Evolutionary conservation across 805 yeast species (phyloP).

Genomic region (Candida corydali): DNA sequence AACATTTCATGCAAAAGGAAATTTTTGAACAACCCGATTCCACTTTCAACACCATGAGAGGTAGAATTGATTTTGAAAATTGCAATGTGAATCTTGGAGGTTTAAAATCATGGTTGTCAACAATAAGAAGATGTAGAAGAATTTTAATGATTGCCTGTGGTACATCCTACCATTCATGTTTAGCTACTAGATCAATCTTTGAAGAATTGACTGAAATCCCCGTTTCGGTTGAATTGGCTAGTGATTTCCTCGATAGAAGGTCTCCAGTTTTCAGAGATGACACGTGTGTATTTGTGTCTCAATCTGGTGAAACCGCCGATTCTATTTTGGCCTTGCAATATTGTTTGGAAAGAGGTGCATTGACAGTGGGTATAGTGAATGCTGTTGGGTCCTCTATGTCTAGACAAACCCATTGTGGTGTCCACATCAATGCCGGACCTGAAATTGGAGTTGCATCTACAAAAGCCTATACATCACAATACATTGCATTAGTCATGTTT

Average conservation of each 20-base stretch:
- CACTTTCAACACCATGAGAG: slow-evolving; percentile 98
- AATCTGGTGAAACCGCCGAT: slow-evolving; percentile 99
- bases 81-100: slow-evolving; percentile 84
- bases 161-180: slow-evolving; percentile 96
- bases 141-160: slow-evolving; percentile 99
- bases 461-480: slow-evolving; percentile 98
- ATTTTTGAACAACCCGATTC: slow-evolving; percentile 98
- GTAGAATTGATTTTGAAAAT: slow-evolving; percentile 90
- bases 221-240: slow-evolving; percentile 86
- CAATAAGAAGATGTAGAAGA: slow-evolving; percentile 91
- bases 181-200: slow-evolving; percentile 93
- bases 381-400: slow-evolving; percentile 96
- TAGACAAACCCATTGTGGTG: slow-evolving; percentile 98
- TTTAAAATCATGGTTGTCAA: slow-evolving; percentile 73
- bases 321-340: slow-evolving; percentile 91
- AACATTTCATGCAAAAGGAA: slow-evolving; percentile 98
- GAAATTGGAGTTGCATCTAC: slow-evolving; percentile 99
- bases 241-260: slow-evolving; percentile 89
- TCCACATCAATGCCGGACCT: slow-evolving; percentile 98
- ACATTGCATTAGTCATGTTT: slow-evolving; percentile 93
- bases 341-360: slow-evolving; percentile 95
- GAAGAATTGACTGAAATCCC: slow-evolving; percentile 97
- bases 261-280: slow-evolving; percentile 99
- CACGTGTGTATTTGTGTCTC: slow-evolving; percentile 95
- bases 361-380: slow-evolving; percentile 96